These are phyloP conservation scores for Dactylellina drechsleri DNA, from an alignment of 2,329 filamentous ascomycete species.

Conservation along the genomic window DNA sequence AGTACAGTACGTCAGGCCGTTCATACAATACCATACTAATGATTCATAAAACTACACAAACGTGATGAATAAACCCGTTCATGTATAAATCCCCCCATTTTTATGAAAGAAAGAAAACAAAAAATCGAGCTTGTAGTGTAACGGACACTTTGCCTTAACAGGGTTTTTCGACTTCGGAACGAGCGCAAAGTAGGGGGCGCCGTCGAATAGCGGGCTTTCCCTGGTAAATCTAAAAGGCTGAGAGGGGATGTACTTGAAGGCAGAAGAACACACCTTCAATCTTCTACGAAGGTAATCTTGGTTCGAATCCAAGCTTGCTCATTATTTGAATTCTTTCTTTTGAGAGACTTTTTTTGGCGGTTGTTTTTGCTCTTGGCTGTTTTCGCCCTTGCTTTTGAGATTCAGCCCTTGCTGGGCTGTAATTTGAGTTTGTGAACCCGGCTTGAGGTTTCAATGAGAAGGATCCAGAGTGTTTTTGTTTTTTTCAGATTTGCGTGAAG, in stretches of 20 bases:
- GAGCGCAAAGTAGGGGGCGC: background rate
- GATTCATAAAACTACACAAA: too few species aligned
- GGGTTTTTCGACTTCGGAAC: constrained; percentile 37
- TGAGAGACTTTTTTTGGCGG: constrained; percentile 2
- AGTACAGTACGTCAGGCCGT: too few species aligned
- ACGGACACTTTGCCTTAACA: constrained; percentile 51
- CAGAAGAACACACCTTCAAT: constrained; percentile 36
- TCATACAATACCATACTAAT: too few species aligned
- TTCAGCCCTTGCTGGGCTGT: too few species aligned
- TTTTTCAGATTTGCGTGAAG: background rate
- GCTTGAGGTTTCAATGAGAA: too few species aligned
- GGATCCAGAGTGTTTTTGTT: background rate
- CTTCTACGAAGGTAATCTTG: constrained; percentile 42
- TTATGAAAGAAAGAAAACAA: background rate
- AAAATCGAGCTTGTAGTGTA: constrained; percentile 52
- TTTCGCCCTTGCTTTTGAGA: background rate
- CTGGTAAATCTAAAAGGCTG: constrained; percentile 17
- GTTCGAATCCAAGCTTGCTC: constrained; percentile 55
- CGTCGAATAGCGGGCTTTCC: constrained; percentile 32
- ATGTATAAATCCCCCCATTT: background rate
- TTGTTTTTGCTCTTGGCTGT: background rate
- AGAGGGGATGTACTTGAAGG: constrained; percentile 8
- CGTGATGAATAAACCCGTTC: too few species aligned
- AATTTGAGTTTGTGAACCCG: too few species aligned
- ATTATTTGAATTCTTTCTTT: constrained; percentile 3